Conservation (phyloP, 805 yeast genomes). For the Saccharomyces cerevisiae region DNA sequence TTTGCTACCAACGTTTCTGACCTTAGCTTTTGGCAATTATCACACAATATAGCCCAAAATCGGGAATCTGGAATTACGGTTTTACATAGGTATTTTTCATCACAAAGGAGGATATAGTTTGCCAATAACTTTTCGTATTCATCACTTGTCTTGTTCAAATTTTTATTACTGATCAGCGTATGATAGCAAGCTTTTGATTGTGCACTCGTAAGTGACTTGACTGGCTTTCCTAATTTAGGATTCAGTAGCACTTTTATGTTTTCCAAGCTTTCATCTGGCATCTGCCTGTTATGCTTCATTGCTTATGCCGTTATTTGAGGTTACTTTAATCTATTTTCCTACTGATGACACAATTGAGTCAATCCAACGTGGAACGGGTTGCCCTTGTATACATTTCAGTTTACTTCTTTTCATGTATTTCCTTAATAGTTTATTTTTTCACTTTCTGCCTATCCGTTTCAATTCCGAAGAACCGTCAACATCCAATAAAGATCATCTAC, state of each 20-base stretch:
- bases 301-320: neutral
- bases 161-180: neutral
- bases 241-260: neutral
- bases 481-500: neutral
- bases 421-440: neutral
- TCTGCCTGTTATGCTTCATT: neutral
- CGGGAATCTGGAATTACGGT: slow-evolving; percentile 3
- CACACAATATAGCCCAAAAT: slow-evolving; percentile 8
- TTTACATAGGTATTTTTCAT: slow-evolving; percentile 7
- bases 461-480: neutral
- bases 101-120: slow-evolving; percentile 10
- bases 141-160: neutral
- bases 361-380: neutral
- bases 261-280: neutral
- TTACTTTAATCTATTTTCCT: neutral
- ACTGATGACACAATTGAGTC: neutral
- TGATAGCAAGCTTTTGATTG: neutral
- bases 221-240: neutral
- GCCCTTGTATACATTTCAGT: neutral
- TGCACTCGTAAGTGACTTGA: neutral
- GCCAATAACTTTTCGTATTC: slow-evolving; percentile 2
- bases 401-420: neutral
- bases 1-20: slow-evolving; percentile 6
- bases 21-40: slow-evolving; percentile 6
- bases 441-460: neutral